Evolutionary conservation across 2,329 filamentous ascomycete species (phyloP).

Genomic region (Xylariaceae sp.): DNA sequence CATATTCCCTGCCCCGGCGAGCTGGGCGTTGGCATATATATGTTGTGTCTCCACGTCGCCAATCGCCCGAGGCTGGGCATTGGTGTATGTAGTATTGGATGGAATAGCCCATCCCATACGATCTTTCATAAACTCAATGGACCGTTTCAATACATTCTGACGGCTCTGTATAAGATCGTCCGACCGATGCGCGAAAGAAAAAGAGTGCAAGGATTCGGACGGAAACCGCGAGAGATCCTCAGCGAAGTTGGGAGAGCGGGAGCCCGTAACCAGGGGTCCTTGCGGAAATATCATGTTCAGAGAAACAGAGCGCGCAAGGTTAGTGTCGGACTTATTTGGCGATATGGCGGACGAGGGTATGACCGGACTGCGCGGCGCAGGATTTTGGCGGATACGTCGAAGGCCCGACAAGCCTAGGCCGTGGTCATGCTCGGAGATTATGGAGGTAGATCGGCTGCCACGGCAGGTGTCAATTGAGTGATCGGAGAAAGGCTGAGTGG

Average conservation of each 20-base stretch:
- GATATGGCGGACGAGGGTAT: conserved; percentile 61
- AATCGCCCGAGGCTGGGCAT: conserved; percentile 74
- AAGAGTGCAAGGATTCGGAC: conserved; percentile 93
- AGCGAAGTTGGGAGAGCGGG: conserved; percentile 69
- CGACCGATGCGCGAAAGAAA: conserved; percentile 94
- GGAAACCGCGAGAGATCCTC: conserved; percentile 93
- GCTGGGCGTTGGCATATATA: conserved; percentile 78
- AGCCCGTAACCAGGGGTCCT: conserved; percentile 55
- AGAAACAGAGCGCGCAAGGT: conserved; percentile 64
- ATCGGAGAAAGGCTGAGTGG: conserved; percentile 20
- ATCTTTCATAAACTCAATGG: conserved; percentile 94
- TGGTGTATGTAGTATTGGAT: conserved; percentile 70
- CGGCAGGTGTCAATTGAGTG: conserved; percentile 27
- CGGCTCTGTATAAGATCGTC: conserved; percentile 88
- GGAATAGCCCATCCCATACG: conserved; percentile 73
- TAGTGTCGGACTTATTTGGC: conserved; percentile 56
- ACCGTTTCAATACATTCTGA: conserved; percentile 88
- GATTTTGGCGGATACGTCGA: conserved; percentile 87
- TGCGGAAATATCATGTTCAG: conserved; percentile 63
- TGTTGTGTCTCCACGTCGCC: conserved; percentile 85
- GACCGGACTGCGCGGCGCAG: conserved; percentile 61
- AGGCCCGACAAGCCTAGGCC: conserved; percentile 81
- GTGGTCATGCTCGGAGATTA: conserved; percentile 83
- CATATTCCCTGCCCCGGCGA: conserved; percentile 66
- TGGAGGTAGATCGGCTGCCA: conserved; percentile 60